Base-by-base conservation (phyloP, 352 stramenopile species). In the Phytophthora sp. region DNA sequence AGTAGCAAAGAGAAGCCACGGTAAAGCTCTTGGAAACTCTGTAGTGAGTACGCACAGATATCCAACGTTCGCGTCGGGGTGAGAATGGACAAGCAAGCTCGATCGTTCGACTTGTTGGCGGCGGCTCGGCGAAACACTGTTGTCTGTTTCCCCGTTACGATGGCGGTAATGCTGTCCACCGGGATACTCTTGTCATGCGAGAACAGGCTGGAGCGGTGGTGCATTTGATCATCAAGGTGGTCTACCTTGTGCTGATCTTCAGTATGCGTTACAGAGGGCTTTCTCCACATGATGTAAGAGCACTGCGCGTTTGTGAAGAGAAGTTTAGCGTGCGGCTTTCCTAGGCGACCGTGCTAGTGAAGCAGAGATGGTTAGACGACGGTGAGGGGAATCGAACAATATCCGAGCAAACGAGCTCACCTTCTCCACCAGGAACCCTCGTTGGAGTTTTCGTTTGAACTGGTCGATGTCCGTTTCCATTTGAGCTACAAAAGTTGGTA, bases 401-500 rank as follows among this genome's bases (percentile, higher is more conserved):
- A 52, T 24, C 5, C 13, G 7, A 33, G 30, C n/a, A 24, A 16
- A n/a, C 7, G 24, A 58, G 15, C 59, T 21, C 45, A 86, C 77
- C 72, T 86, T 86, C 54, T 84, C 77, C 16, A 84, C 66, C 2
- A 82, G 27, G 7, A 84, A 73, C 2, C 77, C 77, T 38, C 56
- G 39, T 24, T 75, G 70, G n/a, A 86, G 55, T 30, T 70, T 71
- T 51, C 51, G 26, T 46, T 80, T 82, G 64, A 86, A 82, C 23
- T 42, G 70, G 6, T 66, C 63, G 26, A 86, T 45, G 9, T 70
- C 59, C 13, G 38, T 30, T 24, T 66, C 52, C 11, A 35, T 36
- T 45, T 63, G 57, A 56, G 39, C 11, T 42, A 41, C n/a, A 21
- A 42, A 50, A 20, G 36, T 35, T 7, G 20, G 49, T 16, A 55